Evolutionary conservation across 768 basidiomycete species (phyloP).

Genomic region (Boletus huronensis): DNA sequence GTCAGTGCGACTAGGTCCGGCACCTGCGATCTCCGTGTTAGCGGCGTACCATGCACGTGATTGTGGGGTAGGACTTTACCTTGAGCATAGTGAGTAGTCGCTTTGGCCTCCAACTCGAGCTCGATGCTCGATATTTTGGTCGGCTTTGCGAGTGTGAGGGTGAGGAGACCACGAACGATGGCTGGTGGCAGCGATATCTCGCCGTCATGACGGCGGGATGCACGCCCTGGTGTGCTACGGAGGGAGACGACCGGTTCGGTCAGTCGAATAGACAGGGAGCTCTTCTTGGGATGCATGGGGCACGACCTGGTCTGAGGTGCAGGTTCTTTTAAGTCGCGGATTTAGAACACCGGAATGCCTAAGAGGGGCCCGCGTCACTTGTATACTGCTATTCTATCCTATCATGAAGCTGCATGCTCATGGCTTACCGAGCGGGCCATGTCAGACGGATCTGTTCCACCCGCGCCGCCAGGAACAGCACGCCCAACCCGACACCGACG

Average conservation of each 20-base stretch:
- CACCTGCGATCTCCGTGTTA: conserved; percentile 32
- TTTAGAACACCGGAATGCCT: background rate
- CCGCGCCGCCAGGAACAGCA: conserved; percentile 1
- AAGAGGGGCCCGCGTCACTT: background rate
- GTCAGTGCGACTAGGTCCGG: conserved; percentile 72
- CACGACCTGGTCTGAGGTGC: background rate
- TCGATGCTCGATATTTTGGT: conserved; percentile 85
- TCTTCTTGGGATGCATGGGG: conserved; percentile 31
- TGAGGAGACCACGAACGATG: conserved; percentile 62
- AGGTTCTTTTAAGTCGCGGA: background rate
- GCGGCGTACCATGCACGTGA: background rate
- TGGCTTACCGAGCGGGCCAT: too few species aligned
- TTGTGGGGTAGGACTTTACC: conserved; percentile 43
- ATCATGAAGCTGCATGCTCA: too few species aligned
- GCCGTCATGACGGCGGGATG: conserved; percentile 19
- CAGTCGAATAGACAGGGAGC: conserved; percentile 53
- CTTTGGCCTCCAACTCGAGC: conserved; percentile 70
- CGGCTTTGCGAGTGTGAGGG: conserved; percentile 65
- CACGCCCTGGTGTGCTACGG: conserved; percentile 39
- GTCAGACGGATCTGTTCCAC: conserved; percentile 9
- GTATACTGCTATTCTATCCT: too few species aligned
- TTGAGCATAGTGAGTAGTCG: conserved; percentile 79
- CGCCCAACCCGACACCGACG: too few species aligned
- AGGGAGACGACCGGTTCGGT: conserved; percentile 76
- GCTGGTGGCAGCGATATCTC: conserved; percentile 49